Conservation (phyloP, 768 basidiomycete genomes). For the Podaxis mareebaensis region DNA sequence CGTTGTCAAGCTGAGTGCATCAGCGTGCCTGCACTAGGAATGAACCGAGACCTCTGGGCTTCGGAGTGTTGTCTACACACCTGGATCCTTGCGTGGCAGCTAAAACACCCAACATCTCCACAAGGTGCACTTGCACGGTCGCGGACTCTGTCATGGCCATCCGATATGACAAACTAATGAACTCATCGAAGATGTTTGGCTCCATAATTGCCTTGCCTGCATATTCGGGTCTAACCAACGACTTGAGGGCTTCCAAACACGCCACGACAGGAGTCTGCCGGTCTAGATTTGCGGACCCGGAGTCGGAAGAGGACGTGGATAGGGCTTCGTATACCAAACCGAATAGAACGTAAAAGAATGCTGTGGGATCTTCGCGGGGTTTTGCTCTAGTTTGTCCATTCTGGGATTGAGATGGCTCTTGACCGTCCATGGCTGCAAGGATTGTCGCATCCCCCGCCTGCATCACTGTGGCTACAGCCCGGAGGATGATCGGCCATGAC, state of each 20-base stretch:
- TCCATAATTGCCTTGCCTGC: conserved; percentile 81
- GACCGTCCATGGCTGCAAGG: conserved; percentile 81
- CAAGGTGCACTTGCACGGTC: conserved; percentile 65
- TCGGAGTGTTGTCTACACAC: conserved; percentile 18
- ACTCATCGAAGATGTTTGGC: conserved; percentile 84
- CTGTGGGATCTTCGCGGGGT: conserved; percentile 60
- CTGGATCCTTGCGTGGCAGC: conserved; percentile 42
- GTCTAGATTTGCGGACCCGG: conserved; percentile 40
- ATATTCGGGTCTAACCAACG: conserved; percentile 77
- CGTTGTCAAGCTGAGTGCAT: conserved; percentile 43
- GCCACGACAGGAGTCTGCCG: conserved; percentile 55
- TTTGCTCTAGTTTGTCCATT: conserved; percentile 28
- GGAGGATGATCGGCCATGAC: conserved; percentile 80
- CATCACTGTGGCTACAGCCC: conserved; percentile 84
- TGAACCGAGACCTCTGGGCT: background rate
- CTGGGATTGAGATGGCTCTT: conserved; percentile 36
- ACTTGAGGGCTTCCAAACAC: conserved; percentile 74
- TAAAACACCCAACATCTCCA: conserved; percentile 66
- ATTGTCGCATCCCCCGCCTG: conserved; percentile 65
- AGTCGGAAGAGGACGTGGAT: conserved; percentile 62
- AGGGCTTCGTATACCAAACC: conserved; percentile 94
- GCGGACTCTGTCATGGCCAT: conserved; percentile 87
- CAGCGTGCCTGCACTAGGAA: conserved; percentile 25
- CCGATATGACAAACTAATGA: conserved; percentile 84
- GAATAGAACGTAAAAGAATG: conserved; percentile 87